Percentiles rank a stretch among this genome's conserved stretches.
Conservation (phyloP, 805 yeast species). For the Kuraishia hungarica region DNA sequence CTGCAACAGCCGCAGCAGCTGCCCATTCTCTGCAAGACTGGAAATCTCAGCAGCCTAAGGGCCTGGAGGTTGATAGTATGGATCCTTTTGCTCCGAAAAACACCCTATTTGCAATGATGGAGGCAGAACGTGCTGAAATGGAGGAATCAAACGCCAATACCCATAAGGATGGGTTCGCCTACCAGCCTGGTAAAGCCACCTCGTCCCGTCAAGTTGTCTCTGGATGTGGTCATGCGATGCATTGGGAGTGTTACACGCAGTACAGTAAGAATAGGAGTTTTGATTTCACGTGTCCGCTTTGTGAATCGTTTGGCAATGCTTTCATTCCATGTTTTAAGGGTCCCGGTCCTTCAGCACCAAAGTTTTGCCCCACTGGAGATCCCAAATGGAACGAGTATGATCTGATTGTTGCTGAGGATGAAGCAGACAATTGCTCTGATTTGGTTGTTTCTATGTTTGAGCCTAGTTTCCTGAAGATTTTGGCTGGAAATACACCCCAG, state of each 20-base stretch:
- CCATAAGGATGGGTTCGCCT: not conserved
- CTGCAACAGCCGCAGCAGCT: slow-evolving; percentile 13
- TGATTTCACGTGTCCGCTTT: slow-evolving; percentile 39
- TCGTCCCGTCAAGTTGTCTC: slow-evolving; percentile 24
- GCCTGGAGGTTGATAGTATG: not conserved
- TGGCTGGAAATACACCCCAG: slow-evolving; percentile 12
- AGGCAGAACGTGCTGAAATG: not conserved
- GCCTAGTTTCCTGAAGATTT: slow-evolving; percentile 15
- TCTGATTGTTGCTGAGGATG: slow-evolving; percentile 16
- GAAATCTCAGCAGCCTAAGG: not conserved
- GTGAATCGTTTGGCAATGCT: slow-evolving; percentile 34
- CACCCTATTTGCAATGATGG: not conserved
- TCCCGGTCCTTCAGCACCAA: slow-evolving; percentile 10
- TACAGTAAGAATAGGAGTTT: slow-evolving; percentile 16
- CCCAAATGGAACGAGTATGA: slow-evolving; percentile 11
- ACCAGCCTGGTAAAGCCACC: slow-evolving; percentile 3
- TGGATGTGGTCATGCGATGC: slow-evolving; percentile 49
- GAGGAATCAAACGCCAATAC: not conserved
- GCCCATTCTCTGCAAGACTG: slow-evolving; percentile 4
- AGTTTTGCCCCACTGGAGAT: not conserved
- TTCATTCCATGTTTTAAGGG: slow-evolving; percentile 35
- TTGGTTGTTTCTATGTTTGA: slow-evolving; percentile 20
- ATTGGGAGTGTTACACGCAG: slow-evolving; percentile 31
- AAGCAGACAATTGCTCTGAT: slow-evolving; percentile 20
- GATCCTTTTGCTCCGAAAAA: not conserved